Evolutionary conservation across 1,284 basidiomycete genomes (phyloP).

Genomic region (Ceratorhiza oryzae-sativae): DNA sequence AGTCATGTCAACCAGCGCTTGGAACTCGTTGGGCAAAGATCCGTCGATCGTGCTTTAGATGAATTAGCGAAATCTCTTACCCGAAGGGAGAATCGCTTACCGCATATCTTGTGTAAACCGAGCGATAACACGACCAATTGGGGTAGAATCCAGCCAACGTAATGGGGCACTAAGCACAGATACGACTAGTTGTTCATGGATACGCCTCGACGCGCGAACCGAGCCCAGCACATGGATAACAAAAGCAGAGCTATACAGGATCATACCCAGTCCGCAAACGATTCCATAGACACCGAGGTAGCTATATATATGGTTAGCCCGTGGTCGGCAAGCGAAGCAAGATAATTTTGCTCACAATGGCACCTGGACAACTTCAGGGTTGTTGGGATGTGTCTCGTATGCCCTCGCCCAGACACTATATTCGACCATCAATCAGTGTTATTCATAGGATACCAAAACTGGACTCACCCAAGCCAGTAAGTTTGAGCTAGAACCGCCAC

Average conservation of each 20-base stretch:
- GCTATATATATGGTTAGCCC: constrained; percentile 47
- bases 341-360: constrained; percentile 50
- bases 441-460: constrained; percentile 48
- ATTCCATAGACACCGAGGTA: constrained; percentile 60
- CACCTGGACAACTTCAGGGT: constrained; percentile 47
- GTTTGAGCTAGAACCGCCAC: constrained; percentile 39
- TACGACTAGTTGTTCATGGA: constrained; percentile 65
- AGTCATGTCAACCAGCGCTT: constrained; percentile 49
- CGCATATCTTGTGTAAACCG: constrained; percentile 56
- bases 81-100: constrained; percentile 48
- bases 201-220: constrained; percentile 60
- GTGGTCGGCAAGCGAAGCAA: constrained; percentile 9
- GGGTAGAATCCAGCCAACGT: constrained; percentile 55
- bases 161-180: constrained; percentile 66
- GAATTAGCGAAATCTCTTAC: constrained; percentile 44
- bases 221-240: constrained; percentile 55
- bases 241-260: constrained; percentile 50
- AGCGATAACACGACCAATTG: constrained; percentile 54
- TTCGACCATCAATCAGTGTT: constrained; percentile 46
- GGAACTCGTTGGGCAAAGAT: constrained; percentile 45
- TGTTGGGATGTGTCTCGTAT: constrained; percentile 48
- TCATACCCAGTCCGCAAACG: constrained; percentile 50
- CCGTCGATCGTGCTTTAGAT: constrained; percentile 30
- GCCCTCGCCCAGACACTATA: constrained; percentile 53
- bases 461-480: constrained; percentile 43